These are phyloP conservation scores for Zygosaccharomyces gambellarensis DNA, from an alignment of 805 yeast genomes.

Conservation along the genomic window DNA sequence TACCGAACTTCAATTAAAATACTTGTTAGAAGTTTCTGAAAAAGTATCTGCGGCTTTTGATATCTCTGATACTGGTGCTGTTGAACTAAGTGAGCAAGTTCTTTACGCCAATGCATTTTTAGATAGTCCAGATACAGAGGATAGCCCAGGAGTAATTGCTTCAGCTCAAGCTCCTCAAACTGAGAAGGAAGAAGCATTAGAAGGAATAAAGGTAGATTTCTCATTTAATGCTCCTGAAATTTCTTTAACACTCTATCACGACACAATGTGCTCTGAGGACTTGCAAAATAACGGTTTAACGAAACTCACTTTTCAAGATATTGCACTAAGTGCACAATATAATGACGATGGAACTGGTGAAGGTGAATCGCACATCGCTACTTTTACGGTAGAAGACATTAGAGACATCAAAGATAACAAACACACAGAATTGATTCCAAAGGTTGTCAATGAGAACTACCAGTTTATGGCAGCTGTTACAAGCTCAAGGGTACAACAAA, in stretches of 20 bases:
- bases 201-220: slow-evolving; percentile 34
- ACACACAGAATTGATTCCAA: slow-evolving; percentile 79
- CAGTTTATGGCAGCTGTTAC: slow-evolving; percentile 62
- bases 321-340: slow-evolving; percentile 48
- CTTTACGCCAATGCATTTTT: slow-evolving; percentile 53
- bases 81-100: slow-evolving; percentile 61
- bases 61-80: slow-evolving; percentile 41
- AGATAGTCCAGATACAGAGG: slow-evolving; percentile 25
- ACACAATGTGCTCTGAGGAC: slow-evolving; percentile 38
- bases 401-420: slow-evolving; percentile 58
- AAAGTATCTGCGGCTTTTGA: slow-evolving; percentile 53
- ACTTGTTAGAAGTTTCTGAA: slow-evolving; percentile 50
- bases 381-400: slow-evolving; percentile 75
- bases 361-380: slow-evolving; percentile 58
- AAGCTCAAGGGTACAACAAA: slow-evolving; percentile 39
- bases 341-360: slow-evolving; percentile 50
- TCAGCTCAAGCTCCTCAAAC: slow-evolving; percentile 6
- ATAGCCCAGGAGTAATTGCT: background rate
- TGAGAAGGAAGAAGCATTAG: slow-evolving; percentile 1
- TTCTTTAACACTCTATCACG: slow-evolving; percentile 55
- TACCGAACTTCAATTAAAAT: slow-evolving; percentile 68
- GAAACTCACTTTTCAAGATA: slow-evolving; percentile 53
- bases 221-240: slow-evolving; percentile 57
- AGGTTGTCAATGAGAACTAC: slow-evolving; percentile 51
- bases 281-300: slow-evolving; percentile 47